Base-by-base conservation (phyloP, 2,329 filamentous ascomycete genomes). In the Diaporthe ilicicola region DNA sequence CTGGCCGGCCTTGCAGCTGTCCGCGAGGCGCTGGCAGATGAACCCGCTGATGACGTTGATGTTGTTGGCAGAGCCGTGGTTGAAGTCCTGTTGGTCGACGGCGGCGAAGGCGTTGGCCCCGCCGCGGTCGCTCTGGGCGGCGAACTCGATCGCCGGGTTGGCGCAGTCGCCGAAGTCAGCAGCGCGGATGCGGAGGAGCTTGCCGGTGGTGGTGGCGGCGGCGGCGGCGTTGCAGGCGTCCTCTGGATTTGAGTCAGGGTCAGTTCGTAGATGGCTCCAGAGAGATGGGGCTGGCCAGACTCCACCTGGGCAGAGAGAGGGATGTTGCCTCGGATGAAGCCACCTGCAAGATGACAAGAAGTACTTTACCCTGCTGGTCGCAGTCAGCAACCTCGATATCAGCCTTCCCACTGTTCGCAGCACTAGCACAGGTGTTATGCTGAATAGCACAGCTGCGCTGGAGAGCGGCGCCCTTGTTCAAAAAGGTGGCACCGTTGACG, bases 401-500 rank as follows among this genome's bases (percentile, higher is more conserved):
- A 70, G 81, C 73, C 73, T 79, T 70, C 44, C 85, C 84, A 51
- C 79, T 76, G 81, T 87, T 86, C 77, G 81, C 84, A 13, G 83
- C 84, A 74, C 83, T 83, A 74, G 84, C 80, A 78, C 84, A 87
- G 13, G 81, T 80, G 76, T 86, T 86, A 78, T 86, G 82, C 79
- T 86, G 85, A 42, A 86, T 80, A 70, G 84, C 82, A 76, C 85
- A 87, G 13, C 84, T 85, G 24, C 85, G 84, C 77, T 82, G 80
- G 70, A 85, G 76, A 17, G 85, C 85, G 48, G 84, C 84, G 56
- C 79, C 82, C 8, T 77, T 74, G 73, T 83, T 83, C 4, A 85
- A 81, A 78, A 91, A 91, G 73, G 84, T 88, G 69, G 85, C 84
- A n/a, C 84, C 85, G 68, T 86, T 89, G 74, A 89, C 89, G 62